phyloP scores from a whole-genome alignment of 495 filamentous ascomycete species.

The Penicillium robsamsonii region DNA sequence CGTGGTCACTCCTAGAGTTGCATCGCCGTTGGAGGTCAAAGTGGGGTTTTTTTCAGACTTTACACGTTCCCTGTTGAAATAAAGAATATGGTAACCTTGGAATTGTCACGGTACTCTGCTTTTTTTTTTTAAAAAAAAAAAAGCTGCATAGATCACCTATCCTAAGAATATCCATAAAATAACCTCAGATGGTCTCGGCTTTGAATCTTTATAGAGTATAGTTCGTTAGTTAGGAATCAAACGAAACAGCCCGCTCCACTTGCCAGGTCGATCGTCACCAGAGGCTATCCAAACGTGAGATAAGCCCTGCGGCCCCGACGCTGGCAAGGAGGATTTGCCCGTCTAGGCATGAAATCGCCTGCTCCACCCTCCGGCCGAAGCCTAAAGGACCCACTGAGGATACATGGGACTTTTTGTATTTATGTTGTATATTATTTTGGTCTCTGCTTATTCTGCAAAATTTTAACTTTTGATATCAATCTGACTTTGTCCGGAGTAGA shows the following conservation, averaged over 20 bases:
- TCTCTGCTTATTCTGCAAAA: neutral
- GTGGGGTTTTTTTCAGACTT: neutral
- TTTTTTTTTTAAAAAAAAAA: too few relatives aligned
- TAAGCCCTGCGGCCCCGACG: conserved; percentile 31
- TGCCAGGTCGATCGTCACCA: conserved; percentile 25
- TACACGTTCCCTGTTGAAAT: neutral
- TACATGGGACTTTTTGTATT: conserved; percentile 1
- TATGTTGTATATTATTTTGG: neutral
- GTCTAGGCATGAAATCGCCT: conserved; percentile 28
- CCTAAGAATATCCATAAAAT: conserved; percentile 4
- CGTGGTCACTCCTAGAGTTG: conserved; percentile 28
- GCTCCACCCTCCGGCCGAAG: conserved; percentile 28
- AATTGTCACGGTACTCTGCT: neutral
- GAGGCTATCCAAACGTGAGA: conserved; percentile 20
- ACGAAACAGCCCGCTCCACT: conserved; percentile 21
- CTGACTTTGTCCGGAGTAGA: neutral
- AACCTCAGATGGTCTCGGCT: conserved; percentile 17
- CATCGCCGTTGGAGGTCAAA: conserved; percentile 24
- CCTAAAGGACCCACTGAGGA: conserved; percentile 16
- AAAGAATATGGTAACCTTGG: neutral
- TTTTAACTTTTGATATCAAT: neutral
- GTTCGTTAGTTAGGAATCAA: neutral
- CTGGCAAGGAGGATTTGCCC: conserved; percentile 28
- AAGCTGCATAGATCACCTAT: conserved; percentile 13
- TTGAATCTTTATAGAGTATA: conserved; percentile 18